Conservation (phyloP, 352 stramenopile genomes). For the Blastocystis sp. region DNA sequence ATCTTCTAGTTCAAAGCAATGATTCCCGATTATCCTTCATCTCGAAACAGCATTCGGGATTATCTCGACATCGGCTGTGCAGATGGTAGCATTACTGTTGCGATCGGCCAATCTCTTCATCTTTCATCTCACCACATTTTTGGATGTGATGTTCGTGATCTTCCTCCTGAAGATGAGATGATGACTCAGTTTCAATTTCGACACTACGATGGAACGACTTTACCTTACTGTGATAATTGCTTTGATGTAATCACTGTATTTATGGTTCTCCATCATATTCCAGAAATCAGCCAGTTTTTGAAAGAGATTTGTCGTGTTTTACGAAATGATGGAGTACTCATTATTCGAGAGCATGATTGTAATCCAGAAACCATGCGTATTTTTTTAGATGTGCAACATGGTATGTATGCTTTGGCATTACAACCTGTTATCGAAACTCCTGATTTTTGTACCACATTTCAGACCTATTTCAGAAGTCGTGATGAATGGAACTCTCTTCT, state of each 20-base stretch:
- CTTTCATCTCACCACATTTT: slow-evolving; percentile 1
- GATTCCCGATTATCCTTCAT: neutral
- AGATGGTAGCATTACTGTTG: slow-evolving; percentile 25
- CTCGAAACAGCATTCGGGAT: neutral
- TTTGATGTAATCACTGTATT: slow-evolving; percentile 38
- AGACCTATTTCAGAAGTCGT: slow-evolving; percentile 38
- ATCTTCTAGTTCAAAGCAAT: slow-evolving; percentile 14
- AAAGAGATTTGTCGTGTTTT: slow-evolving; percentile 47
- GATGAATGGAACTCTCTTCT: slow-evolving; percentile 6
- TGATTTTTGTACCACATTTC: slow-evolving; percentile 54
- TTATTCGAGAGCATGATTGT: slow-evolving; percentile 61
- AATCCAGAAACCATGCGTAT: slow-evolving; percentile 1
- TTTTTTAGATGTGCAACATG: slow-evolving; percentile 50
- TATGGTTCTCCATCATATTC: slow-evolving; percentile 60
- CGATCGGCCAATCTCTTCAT: slow-evolving; percentile 13
- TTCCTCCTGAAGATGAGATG: slow-evolving; percentile 19
- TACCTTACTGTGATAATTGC: slow-evolving; percentile 30
- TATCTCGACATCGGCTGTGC: slow-evolving; percentile 53
- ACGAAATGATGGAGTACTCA: neutral
- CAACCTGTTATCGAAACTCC: slow-evolving; percentile 37
- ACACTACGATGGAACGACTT: slow-evolving; percentile 43
- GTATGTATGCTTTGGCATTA: slow-evolving; percentile 33
- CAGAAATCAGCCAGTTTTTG: slow-evolving; percentile 4
- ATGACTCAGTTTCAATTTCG: slow-evolving; percentile 27
- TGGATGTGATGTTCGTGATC: slow-evolving; percentile 57